Conservation (phyloP, 1,284 basidiomycete species). For the Ustilago trichophora region DNA sequence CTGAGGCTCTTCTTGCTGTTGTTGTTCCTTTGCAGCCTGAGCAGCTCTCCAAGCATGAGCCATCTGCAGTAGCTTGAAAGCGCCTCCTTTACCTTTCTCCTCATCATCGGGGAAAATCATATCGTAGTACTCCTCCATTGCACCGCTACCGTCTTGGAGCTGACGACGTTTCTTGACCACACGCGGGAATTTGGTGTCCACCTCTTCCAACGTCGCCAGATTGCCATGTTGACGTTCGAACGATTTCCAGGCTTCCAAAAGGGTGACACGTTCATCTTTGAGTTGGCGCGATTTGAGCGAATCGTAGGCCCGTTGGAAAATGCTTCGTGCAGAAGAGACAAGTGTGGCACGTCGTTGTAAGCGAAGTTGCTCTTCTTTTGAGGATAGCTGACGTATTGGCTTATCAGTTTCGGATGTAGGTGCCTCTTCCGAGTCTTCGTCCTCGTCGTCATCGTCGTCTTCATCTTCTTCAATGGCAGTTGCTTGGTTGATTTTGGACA, state of each 20-base stretch:
- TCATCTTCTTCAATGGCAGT: slow-evolving; percentile 77
- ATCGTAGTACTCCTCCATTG: slow-evolving; percentile 65
- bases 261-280: slow-evolving; percentile 89
- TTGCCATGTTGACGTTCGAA: slow-evolving; percentile 83
- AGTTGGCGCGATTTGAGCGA: slow-evolving; percentile 81
- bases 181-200: slow-evolving; percentile 88
- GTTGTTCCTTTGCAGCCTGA: slow-evolving; percentile 43
- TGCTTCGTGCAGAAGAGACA: slow-evolving; percentile 74
- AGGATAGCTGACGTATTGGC: slow-evolving; percentile 36
- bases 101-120: slow-evolving; percentile 65
- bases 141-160: slow-evolving; percentile 39
- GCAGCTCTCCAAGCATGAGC: slow-evolving; percentile 60
- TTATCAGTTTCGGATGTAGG: too few relatives aligned
- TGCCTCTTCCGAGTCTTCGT: too few relatives aligned
- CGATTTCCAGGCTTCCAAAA: slow-evolving; percentile 91
- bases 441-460: slow-evolving; percentile 72
- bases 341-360: slow-evolving; percentile 73
- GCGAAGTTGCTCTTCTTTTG: slow-evolving; percentile 35
- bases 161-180: slow-evolving; percentile 76
- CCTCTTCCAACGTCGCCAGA: slow-evolving; percentile 72
- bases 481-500: slow-evolving; percentile 71
- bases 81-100: slow-evolving; percentile 56
- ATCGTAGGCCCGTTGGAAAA: slow-evolving; percentile 86
- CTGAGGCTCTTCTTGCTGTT: slow-evolving; percentile 4
- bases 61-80: slow-evolving; percentile 61